These are phyloP conservation scores for Alternaria arborescens DNA, from an alignment of 2,329 filamentous ascomycete genomes.

Conservation along the genomic window DNA sequence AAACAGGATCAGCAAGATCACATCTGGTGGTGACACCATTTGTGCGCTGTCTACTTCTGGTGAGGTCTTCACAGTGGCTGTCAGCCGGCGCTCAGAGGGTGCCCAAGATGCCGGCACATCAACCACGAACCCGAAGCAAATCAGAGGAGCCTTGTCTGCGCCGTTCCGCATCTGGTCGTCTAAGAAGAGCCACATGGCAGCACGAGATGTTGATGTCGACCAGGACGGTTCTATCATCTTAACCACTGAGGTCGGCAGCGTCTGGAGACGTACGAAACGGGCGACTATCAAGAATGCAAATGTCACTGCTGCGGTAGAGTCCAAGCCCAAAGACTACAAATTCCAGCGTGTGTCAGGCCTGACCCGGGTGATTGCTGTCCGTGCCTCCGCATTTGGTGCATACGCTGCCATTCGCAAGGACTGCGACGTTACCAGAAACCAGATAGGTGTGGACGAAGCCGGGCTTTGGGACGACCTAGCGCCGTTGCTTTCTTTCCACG, in stretches of 20 bases:
- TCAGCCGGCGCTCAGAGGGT: slow-evolving; percentile 73
- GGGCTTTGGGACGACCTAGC: slow-evolving; percentile 78
- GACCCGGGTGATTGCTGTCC: slow-evolving; percentile 82
- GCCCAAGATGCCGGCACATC: slow-evolving; percentile 69
- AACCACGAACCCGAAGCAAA: slow-evolving; percentile 92
- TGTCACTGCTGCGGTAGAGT: slow-evolving; percentile 60
- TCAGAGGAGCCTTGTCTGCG: slow-evolving; percentile 78
- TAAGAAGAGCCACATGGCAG: slow-evolving; percentile 83
- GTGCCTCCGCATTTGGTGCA: slow-evolving; percentile 88
- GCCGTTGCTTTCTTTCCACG: slow-evolving; percentile 72
- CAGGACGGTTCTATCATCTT: slow-evolving; percentile 96
- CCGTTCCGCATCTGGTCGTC: slow-evolving; percentile 89
- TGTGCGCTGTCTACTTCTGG: slow-evolving; percentile 85
- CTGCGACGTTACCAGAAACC: slow-evolving; percentile 78
- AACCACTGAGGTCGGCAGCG: slow-evolving; percentile 88
- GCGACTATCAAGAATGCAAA: slow-evolving; percentile 77
- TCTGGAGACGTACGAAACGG: slow-evolving; percentile 88
- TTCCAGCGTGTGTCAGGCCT: slow-evolving; percentile 90
- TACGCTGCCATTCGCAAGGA: slow-evolving; percentile 89
- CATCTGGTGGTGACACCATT: slow-evolving; percentile 88
- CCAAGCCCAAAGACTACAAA: slow-evolving; percentile 88
- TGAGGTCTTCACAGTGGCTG: slow-evolving; percentile 84
- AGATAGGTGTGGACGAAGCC: slow-evolving; percentile 72
- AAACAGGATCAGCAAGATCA: slow-evolving; percentile 77
- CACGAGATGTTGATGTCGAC: slow-evolving; percentile 84